Evolutionary conservation across 768 basidiomycete genomes (phyloP).

Genomic region (button mushroom (Agaricus bisporus)): DNA sequence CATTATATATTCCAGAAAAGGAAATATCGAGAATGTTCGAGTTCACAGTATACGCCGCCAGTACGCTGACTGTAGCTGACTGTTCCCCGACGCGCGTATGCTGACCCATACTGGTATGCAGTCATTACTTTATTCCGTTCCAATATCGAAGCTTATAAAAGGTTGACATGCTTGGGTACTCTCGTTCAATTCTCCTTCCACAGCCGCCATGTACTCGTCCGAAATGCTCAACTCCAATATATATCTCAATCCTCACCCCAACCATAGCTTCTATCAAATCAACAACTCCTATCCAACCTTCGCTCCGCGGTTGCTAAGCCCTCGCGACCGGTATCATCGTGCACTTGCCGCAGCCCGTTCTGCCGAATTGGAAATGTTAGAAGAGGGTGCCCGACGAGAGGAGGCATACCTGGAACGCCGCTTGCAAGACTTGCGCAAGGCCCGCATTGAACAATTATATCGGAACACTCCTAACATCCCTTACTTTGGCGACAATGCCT

Average conservation of each 20-base stretch:
- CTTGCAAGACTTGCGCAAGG: constrained; percentile 13
- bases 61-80: background rate
- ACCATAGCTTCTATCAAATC: background rate
- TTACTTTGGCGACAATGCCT: background rate
- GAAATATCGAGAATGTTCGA: constrained; percentile 9
- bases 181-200: too few relatives aligned
- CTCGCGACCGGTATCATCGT: constrained; percentile 30
- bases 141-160: too few relatives aligned
- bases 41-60: background rate
- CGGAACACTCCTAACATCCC: constrained; percentile 12
- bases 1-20: background rate
- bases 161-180: too few relatives aligned
- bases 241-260: background rate
- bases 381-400: constrained; percentile 24
- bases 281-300: background rate
- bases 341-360: constrained; percentile 30
- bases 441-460: constrained; percentile 8
- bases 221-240: background rate
- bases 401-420: constrained; percentile 24
- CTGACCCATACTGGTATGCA: constrained; percentile 1
- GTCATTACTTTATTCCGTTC: background rate
- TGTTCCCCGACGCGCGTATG: constrained; percentile 6
- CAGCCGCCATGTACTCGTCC: too few relatives aligned
- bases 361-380: constrained; percentile 31
- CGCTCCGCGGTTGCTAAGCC: constrained; percentile 8